phyloP scores from a whole-genome alignment of 2,329 filamentous ascomycete genomes.

The Cercospora beticola region DNA sequence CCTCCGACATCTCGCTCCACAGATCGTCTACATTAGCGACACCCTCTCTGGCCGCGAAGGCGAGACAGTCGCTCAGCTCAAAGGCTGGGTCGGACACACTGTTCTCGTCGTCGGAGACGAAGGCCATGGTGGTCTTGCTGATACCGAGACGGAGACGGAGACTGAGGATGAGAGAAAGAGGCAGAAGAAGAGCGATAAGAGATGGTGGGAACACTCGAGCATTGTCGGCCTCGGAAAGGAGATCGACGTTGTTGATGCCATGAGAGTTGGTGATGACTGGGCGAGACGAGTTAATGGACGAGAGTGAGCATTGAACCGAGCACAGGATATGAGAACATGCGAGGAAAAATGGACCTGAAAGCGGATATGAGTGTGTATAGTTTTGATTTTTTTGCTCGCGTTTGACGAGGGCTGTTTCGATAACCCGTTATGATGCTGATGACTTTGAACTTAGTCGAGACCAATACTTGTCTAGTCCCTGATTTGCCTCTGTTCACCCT shows the following conservation, averaged over 20 bases:
- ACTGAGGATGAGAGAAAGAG: conserved; percentile 55
- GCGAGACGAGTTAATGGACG: conserved; percentile 69
- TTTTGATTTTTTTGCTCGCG: not conserved
- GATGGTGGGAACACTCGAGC: conserved; percentile 78
- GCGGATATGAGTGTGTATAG: conserved; percentile 15
- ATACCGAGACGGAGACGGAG: conserved; percentile 72
- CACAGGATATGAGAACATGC: conserved; percentile 1
- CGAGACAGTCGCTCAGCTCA: conserved; percentile 66
- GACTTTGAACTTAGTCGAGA: no score
- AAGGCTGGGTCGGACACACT: conserved; percentile 62
- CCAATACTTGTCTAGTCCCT: no score
- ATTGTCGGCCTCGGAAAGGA: conserved; percentile 83
- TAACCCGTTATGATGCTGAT: conserved; percentile 10
- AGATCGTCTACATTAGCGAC: conserved; percentile 82
- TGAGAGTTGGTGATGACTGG: conserved; percentile 84
- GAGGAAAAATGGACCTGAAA: not conserved
- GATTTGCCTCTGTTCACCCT: no score
- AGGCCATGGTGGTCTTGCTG: conserved; percentile 75
- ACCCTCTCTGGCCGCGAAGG: conserved; percentile 67
- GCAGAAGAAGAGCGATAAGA: conserved; percentile 47
- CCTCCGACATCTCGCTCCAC: conserved; percentile 78
- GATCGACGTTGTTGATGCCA: conserved; percentile 81
- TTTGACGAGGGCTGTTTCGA: conserved; percentile 1
- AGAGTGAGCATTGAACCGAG: conserved; percentile 34
- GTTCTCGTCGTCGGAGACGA: conserved; percentile 67